Base-by-base conservation (phyloP, 805 yeast genomes). In the Yamadazyma insecticola region DNA sequence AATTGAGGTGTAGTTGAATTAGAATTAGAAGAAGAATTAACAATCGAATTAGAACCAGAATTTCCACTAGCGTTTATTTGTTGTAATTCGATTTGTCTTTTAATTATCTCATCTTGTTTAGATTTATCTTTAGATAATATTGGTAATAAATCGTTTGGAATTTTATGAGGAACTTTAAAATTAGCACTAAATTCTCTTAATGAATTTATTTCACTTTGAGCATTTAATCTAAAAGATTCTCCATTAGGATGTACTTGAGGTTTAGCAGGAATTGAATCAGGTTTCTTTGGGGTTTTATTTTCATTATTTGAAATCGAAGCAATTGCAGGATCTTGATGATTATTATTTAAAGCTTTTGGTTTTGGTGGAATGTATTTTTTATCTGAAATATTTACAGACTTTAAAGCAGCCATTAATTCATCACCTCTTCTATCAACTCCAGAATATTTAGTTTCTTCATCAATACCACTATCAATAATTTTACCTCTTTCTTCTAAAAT, bases 361-460 rank as follows among this genome's bases (percentile, higher is more conserved):
- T 70, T 65, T 24, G 81, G 81, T 12, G 81, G 76, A 22, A 70
- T 63, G 45, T 76, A 74, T 39, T 63, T 68, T 1, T 70, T 74
- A 13, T 35, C 33, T 5, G 22, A 6, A 14, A 57, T 41, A 22
- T 45, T 48, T 12, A 59, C 54, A 13, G 50, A 53, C 40, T 55
- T 58, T 28, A 70, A 58, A 5, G 73, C 68, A 4, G 73, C 74
- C 69, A 68, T 65, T 35, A 69, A 55, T 33, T 67, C 72, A 27
- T 56, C 63, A 16, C 72, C 74, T 35, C 77, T 66, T 48, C 92
- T 74, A 36, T 72, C 78, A 26, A 88, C 98, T 30, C 97, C 97
- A 4, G 96, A 87, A 52, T 89, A 92, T 57, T 84, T 84, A 56
- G 89, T 96, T 57, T 92, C 98, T 61, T 92, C 98, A 57, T 92